Conservation (phyloP, 306 rosid species). For the Rosa persica region DNA sequence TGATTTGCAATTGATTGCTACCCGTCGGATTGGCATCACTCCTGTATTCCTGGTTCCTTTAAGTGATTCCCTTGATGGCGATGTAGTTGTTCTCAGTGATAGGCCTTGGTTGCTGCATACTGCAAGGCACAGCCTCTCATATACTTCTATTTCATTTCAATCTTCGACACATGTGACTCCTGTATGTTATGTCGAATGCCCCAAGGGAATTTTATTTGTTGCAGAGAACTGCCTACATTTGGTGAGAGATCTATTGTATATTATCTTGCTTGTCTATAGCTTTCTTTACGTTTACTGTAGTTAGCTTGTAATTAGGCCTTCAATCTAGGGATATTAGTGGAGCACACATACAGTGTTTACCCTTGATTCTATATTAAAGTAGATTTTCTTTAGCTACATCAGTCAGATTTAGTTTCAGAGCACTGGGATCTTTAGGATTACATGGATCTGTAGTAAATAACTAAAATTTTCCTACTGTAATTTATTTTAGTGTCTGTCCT, state of each 20-base stretch:
- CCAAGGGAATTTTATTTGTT: constrained; percentile 88
- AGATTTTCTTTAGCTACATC: neutral
- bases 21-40: constrained; percentile 89
- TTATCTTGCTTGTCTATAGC: constrained; percentile 2
- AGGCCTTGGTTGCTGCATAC: constrained; percentile 95
- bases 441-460: neutral
- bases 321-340: neutral
- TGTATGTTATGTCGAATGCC: constrained; percentile 82
- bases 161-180: constrained; percentile 91
- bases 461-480: neutral
- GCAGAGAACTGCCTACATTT: constrained; percentile 84
- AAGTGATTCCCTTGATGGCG: constrained; percentile 80
- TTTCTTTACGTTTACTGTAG: constrained; percentile 6
- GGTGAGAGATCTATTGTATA: constrained; percentile 50
- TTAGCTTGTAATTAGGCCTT: neutral
- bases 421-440: neutral
- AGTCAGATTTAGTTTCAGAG: neutral
- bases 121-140: constrained; percentile 91
- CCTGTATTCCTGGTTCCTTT: constrained; percentile 93
- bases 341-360: neutral
- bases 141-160: constrained; percentile 91
- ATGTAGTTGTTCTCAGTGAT: constrained; percentile 84
- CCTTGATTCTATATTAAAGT: neutral
- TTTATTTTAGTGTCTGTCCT: neutral
- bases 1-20: constrained; percentile 79